These are phyloP conservation scores for Epichloe festucae DNA, from an alignment of 2,329 filamentous ascomycete species.

Conservation along the genomic window DNA sequence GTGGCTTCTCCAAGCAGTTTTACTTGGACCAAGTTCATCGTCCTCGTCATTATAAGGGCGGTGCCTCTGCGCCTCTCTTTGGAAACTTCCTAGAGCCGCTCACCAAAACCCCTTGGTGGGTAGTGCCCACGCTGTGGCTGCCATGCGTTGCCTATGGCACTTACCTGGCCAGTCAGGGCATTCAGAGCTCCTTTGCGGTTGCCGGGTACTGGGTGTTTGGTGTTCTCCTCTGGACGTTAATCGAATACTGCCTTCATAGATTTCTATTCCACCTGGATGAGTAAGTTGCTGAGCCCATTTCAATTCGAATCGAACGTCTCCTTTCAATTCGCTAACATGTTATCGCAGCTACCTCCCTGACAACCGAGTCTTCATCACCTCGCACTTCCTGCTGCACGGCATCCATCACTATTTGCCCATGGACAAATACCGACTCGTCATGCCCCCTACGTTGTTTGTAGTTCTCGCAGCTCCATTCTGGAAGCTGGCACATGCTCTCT, in stretches of 20 bases:
- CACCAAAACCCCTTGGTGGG: conserved; percentile 87
- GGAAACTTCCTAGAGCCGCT: conserved; percentile 98
- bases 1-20: conserved; percentile 87
- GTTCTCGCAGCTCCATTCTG: conserved; percentile 81
- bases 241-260: conserved; percentile 81
- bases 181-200: conserved; percentile 34
- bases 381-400: conserved; percentile 89
- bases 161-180: conserved; percentile 48
- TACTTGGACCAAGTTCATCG: conserved; percentile 94
- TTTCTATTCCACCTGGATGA: conserved; percentile 89
- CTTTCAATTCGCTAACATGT: conserved; percentile 17
- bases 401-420: conserved; percentile 99
- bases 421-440: conserved; percentile 93
- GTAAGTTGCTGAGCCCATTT: conserved; percentile 39
- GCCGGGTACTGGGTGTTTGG: conserved; percentile 57
- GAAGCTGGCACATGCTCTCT: conserved; percentile 72
- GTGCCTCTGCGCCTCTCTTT: conserved; percentile 83
- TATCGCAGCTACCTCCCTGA: conserved; percentile 66
- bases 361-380: conserved; percentile 71
- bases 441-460: conserved; percentile 84
- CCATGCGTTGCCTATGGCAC: conserved; percentile 67
- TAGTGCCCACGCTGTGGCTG: conserved; percentile 74
- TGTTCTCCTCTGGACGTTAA: conserved; percentile 69
- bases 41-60: conserved; percentile 89
- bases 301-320: background rate